Base-by-base conservation (phyloP, 2,329 filamentous ascomycete genomes). In the Incumbomyces lentus region DNA sequence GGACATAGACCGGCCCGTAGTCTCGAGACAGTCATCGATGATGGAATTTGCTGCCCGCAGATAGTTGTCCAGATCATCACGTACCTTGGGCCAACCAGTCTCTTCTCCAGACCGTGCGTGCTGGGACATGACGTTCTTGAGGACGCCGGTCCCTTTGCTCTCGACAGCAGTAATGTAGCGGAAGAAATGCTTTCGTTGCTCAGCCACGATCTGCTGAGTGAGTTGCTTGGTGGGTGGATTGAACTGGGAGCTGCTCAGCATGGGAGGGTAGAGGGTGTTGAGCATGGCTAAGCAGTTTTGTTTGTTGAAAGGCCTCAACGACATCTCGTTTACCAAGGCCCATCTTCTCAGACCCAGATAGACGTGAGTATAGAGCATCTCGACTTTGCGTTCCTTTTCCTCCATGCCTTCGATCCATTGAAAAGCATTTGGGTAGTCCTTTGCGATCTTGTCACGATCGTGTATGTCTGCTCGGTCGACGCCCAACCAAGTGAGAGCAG, bases 211-310 rank as follows among this genome's bases (percentile, higher is more conserved):
- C 19, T 69, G 61, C 2, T 65, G 60, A 7, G 71, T 76, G 48
- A 81, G 60, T 43, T 74, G 69, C 22, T 69, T 63, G 8, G 75
- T 76, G 4, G 73, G 75, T 36, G 67, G 66, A 13, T 56, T 55
- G 38, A 63, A 62, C 17, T 63, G 61, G 11, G 63, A 61, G 36
- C 68, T 66, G 14, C 48, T 47, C 16, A 53, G 33, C 35, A 73
- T 67, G 2, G 79, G 78, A 6, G 79, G 79, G 52, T 81, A 78
- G 26, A 83, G 67, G 8, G 79, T 82, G 63, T 83, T 83, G 42
- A 83, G 72, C 72, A 83, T 79, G 44, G 77, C 79, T 52, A 81
- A 69, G 58, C 79, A 81, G 59, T 81, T 82, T 56, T 74, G 70
- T 60, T 79, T 81, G 65, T 78, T 77, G 62, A 79, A 80, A 1